Base-by-base conservation (phyloP, 1,284 basidiomycete genomes). In the Veloporphyrellus conicus region DNA sequence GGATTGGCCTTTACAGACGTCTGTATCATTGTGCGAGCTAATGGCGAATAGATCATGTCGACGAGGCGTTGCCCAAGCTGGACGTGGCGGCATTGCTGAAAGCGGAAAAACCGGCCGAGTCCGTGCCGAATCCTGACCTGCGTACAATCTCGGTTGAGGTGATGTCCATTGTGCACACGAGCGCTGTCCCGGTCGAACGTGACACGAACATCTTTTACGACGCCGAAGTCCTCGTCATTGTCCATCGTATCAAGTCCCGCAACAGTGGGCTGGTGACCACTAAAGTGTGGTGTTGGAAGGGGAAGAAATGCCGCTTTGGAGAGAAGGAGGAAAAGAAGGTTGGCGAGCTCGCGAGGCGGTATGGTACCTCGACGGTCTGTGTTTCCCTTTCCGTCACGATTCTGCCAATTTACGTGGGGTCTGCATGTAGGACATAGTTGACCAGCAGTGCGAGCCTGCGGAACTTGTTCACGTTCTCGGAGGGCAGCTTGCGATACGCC, bases 241-340 rank as follows among this genome's bases (percentile, higher is more conserved):
- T 90, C 11, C 77, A 87, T 59, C 77, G 87, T 6, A 74, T 68
- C 19, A 90, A 88, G 60, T 76, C 76, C 1, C 78, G 71, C 47
- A 70, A 74, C 14, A 81, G 66, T 23, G 82, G 84, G n/a, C 71
- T 90, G 18, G 86, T 81, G 3, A 69, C 71, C 20, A 88, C 80
- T 6, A 75, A 72, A 22, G 76, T 90, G 11, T 90, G 86, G 85
- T 77, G 76, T 18, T 90, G 87, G 87, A 68, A 69, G 20, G 87
- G 87, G 0, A 76, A 73, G 46, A 71, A 71, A 32, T 71, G 75
- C 32, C 67, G 64, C 27, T 56, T 74, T 18, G 77, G 76, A 2
- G 79, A 82, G 42, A 70, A 68, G 38, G 87, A 87, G 54, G 75
- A 78, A 55, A 72, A 67, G 39, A 89, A 87, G 59, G 56, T 87